Conservation (phyloP, 2,329 filamentous ascomycete species). For the Herpotrichia juniperi region DNA sequence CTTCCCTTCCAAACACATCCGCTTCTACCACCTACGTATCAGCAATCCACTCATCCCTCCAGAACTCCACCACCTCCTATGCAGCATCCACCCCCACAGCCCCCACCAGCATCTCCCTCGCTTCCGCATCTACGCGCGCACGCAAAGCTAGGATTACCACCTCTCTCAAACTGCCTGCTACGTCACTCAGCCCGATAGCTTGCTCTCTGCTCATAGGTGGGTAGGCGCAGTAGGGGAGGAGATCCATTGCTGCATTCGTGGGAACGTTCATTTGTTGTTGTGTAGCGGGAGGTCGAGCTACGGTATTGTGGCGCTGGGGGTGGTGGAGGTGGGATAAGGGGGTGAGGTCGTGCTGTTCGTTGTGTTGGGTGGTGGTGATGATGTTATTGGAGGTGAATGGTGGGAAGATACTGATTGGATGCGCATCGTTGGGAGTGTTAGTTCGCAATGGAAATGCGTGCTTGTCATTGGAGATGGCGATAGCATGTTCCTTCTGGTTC, state of each 20-base stretch:
- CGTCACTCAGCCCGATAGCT: constrained; percentile 38
- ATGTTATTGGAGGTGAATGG: too few relatives aligned
- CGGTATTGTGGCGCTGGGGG: background rate
- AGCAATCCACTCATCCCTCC: constrained; percentile 35
- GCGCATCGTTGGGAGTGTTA: too few relatives aligned
- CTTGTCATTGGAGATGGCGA: too few relatives aligned
- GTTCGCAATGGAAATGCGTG: too few relatives aligned
- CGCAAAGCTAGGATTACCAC: constrained; percentile 34
- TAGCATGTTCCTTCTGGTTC: too few relatives aligned
- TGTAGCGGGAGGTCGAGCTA: background rate
- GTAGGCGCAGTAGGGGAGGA: constrained; percentile 39
- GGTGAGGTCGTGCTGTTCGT: background rate
- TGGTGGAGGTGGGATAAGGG: background rate
- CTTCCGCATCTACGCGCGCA: constrained; percentile 21
- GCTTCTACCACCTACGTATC: constrained; percentile 7
- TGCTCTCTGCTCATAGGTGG: constrained; percentile 28
- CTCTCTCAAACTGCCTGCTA: constrained; percentile 38
- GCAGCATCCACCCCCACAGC: constrained; percentile 29
- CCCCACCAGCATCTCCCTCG: constrained; percentile 15
- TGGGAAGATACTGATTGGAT: too few relatives aligned
- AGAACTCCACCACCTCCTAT: constrained; percentile 37
- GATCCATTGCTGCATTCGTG: constrained; percentile 19
- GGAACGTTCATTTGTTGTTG: background rate
- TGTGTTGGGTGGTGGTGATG: background rate
- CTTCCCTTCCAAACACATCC: too few relatives aligned